Base-by-base conservation (phyloP, 2,329 filamentous ascomycete genomes). In the Fusarium oxysporum region DNA sequence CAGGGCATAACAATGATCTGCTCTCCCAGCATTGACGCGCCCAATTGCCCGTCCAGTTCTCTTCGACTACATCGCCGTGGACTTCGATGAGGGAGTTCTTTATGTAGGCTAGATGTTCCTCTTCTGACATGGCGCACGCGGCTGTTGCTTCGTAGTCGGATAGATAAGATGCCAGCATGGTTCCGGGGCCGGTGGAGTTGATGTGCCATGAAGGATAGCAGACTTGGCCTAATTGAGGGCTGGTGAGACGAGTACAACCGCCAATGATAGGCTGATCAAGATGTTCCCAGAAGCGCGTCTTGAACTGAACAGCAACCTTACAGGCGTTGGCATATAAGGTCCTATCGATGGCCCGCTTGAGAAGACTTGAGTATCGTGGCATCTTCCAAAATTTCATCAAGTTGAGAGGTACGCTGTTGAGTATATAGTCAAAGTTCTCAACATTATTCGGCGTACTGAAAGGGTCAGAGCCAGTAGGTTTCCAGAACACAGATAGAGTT, bases 281-380 rank as follows among this genome's bases (percentile, higher is more conserved):
- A 62, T 85, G 82, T 77, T 89, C 86, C 87, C 87, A 89, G 82
- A 89, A 89, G 3, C 92, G 89, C 0, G 91, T 89, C 71, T 87
- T 84, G 83, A 92, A 94, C 8, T 73, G 62, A 11, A 73, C 41
- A 1, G 47, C 71, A 0, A 65, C 56, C 3, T 73, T 89, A 83
- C 85, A 83, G 0, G 80, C 74, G 10, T 68, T 47, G 12, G 47
- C 70, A 51, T 76, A 80, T 58, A 75, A 58, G 3, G 72, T 76
- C 6, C 77, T 70, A 40, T 77, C 70, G 37, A 79, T 80, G 6
- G 74, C 76, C 2, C 78, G 76, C 0, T 65, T 68, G 21, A 80
- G 43, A 10, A 79, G 50, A 28, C 76, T 77, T 19, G 82, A 83
- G 71, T 81, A 82, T 9, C 71, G 67, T 0, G 82, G 81, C 3